Percentiles rank a stretch among this genome's conserved stretches.
phyloP scores from a whole-genome alignment of 192 early-diverging fungal genomes.

The Coemansia sp. region DNA sequence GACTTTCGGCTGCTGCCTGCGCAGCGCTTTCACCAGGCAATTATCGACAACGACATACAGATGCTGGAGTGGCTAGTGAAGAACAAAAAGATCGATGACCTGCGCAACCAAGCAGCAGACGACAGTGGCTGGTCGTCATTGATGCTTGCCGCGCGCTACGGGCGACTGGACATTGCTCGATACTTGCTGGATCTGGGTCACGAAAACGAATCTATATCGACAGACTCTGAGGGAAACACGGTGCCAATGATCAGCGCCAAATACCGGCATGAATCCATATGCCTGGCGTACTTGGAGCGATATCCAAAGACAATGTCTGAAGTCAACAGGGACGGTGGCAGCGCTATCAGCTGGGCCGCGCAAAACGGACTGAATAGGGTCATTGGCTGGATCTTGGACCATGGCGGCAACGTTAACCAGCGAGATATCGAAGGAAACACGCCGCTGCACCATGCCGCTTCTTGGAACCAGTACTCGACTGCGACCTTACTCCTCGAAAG shows the following conservation, averaged over 20 bases:
- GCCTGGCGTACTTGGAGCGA: constrained; percentile 36
- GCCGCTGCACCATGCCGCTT: constrained; percentile 49
- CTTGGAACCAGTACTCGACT: constrained; percentile 50
- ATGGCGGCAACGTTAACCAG: constrained; percentile 53
- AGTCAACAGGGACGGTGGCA: constrained; percentile 47
- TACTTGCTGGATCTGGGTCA: constrained; percentile 47
- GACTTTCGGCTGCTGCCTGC: constrained; percentile 38
- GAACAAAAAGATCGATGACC: constrained; percentile 39
- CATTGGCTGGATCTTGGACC: constrained; percentile 45
- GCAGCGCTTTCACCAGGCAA: constrained; percentile 46
- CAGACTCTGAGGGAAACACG: constrained; percentile 46
- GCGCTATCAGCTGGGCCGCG: constrained; percentile 48
- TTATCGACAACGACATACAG: constrained; percentile 47
- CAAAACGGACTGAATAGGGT: constrained; percentile 50
- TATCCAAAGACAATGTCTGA: constrained; percentile 53
- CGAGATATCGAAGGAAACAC: constrained; percentile 55
- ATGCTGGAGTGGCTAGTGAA: constrained; percentile 40
- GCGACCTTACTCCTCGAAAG: constrained; percentile 38
- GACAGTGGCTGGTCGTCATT: constrained; percentile 47
- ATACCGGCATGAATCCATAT: constrained; percentile 44
- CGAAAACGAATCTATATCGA: constrained; percentile 40
- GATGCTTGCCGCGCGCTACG: constrained; percentile 52
- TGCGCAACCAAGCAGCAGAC: constrained; percentile 42
- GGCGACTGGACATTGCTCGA: constrained; percentile 33
- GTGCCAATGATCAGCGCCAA: constrained; percentile 53